Percentiles rank a stretch among this genome's conserved stretches.
These are phyloP conservation scores for Diospyros lotus DNA, from an alignment of 148 eudicot species.

Conservation along the genomic window DNA sequence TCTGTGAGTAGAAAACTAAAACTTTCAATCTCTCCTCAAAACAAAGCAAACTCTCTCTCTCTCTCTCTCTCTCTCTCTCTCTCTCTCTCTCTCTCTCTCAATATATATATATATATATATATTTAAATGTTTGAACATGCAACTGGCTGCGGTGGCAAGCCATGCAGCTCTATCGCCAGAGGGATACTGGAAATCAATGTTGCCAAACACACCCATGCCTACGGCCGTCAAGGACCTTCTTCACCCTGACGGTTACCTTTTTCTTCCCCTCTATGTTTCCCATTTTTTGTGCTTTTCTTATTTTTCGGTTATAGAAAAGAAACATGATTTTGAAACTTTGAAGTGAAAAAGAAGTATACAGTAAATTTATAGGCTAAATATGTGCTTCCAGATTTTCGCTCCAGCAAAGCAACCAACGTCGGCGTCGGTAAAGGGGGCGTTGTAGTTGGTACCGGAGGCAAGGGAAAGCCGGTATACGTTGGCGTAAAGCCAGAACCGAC, in stretches of 20 bases:
- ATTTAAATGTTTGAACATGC: background rate
- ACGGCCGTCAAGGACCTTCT: slow-evolving; percentile 46
- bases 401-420: slow-evolving; percentile 16
- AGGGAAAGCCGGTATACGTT: slow-evolving; percentile 39
- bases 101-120: background rate
- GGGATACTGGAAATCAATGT: slow-evolving; percentile 54
- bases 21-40: too few relatives aligned
- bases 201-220: slow-evolving; percentile 74
- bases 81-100: too few relatives aligned
- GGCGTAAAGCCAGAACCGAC: background rate
- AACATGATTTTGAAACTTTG: too few relatives aligned
- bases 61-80: too few relatives aligned
- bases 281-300: background rate
- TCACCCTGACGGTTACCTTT: slow-evolving; percentile 3
- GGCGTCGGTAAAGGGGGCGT: slow-evolving; percentile 33
- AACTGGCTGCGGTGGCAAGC: slow-evolving; percentile 22
- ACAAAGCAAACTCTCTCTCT: too few relatives aligned
- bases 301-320: background rate
- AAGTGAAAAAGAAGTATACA: too few relatives aligned
- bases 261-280: background rate
- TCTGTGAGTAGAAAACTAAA: slow-evolving; percentile 15
- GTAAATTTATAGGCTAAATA: too few relatives aligned
- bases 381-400: too few relatives aligned
- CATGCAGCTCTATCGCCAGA: slow-evolving; percentile 45
- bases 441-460: slow-evolving; percentile 20